Base-by-base conservation (phyloP, 2,329 filamentous ascomycete species). In the Verticillium dahliae region DNA sequence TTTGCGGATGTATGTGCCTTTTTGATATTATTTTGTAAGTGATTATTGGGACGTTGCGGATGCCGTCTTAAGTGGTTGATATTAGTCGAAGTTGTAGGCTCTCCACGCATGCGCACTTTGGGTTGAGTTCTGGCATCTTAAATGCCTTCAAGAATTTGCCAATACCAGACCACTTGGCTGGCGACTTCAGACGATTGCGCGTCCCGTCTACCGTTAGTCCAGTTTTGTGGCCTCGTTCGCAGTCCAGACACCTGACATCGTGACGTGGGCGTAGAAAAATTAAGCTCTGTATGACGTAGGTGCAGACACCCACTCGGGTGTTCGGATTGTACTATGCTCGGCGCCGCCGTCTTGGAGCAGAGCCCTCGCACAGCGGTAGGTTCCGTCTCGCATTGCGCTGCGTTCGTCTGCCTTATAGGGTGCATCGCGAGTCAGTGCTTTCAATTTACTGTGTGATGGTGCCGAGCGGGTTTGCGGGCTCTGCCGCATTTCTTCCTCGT, bases 1-100 rank as follows among this genome's bases (percentile, higher is more conserved):
- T 67, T 78, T 31, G 27, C 27, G 65, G 52, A 15, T 37, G 37
- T 52, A 13, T 22, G 6, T 52, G 45, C 18, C 18, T 45, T 22
- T 5, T n/a, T 45, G 15, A 31, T 45, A 7, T 52, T 52, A 5
- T 13, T 11, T 4, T 52, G 45, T 11, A 27, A 5, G n/a, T 52
- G 45, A 27, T 41, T 14, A n/a, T 18, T 18, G 14, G 15, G 15
- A 41, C 2, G 6, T 38, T 10, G 18, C 22, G 10, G 7, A 13
- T 50, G 18, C 10, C 3, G n/a, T 10, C 27, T 31, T 31, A 1
- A 4, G 27, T 31, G 27, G 27, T 31, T 31, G 27, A 31, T 4
- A 31, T 4, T 31, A 4, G 27, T 31, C 27, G 27, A 31, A 31
- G 27, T 31, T 31, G 27, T 5, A 31, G 27, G 27, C 27, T 31